Percentiles rank a stretch among this genome's conserved stretches.
Conservation (phyloP, 306 rosid genomes). For the Ormosia semicastrata region DNA sequence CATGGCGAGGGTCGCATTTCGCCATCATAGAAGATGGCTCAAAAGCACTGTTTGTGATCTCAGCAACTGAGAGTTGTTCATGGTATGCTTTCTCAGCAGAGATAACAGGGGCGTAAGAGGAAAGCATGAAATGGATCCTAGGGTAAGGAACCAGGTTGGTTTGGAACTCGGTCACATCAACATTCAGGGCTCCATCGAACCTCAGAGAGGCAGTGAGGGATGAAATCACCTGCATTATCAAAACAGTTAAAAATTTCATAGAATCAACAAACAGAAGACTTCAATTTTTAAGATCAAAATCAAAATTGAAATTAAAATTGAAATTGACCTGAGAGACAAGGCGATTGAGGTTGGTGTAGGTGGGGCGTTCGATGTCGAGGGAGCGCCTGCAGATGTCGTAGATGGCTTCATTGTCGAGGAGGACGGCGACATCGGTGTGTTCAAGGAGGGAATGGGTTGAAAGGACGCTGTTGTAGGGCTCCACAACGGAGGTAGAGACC, state of each 20-base stretch:
- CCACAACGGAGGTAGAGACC: conserved; percentile 89
- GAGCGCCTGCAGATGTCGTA: conserved; percentile 85
- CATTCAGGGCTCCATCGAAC: conserved; percentile 86
- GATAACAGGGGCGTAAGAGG: conserved; percentile 85
- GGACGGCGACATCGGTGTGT: conserved; percentile 78
- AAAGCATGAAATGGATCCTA: conserved; percentile 88
- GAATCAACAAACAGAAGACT: background rate
- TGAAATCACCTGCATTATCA: conserved; percentile 59
- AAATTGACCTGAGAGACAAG: conserved; percentile 68
- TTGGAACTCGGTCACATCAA: conserved; percentile 84
- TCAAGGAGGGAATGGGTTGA: conserved; percentile 90
- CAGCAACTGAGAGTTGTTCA: conserved; percentile 84
- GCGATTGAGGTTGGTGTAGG: conserved; percentile 86
- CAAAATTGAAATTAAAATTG: background rate
- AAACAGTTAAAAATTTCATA: too few relatives aligned
- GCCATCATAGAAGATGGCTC: conserved; percentile 95
- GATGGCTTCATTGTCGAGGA: conserved; percentile 85
- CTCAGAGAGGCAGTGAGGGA: conserved; percentile 88
- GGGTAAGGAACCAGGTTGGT: conserved; percentile 92
- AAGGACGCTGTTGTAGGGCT: conserved; percentile 89
- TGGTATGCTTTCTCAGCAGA: conserved; percentile 90
- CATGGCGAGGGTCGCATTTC: conserved; percentile 87
- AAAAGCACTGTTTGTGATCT: conserved; percentile 80
- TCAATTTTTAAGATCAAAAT: background rate
- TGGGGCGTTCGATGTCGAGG: conserved; percentile 83